A percentile compares a stretch with the other conserved stretches of the same genome.
Evolutionary conservation across 1,284 basidiomycete genomes (phyloP).

Genomic region (Leucoagaricus sp.): DNA sequence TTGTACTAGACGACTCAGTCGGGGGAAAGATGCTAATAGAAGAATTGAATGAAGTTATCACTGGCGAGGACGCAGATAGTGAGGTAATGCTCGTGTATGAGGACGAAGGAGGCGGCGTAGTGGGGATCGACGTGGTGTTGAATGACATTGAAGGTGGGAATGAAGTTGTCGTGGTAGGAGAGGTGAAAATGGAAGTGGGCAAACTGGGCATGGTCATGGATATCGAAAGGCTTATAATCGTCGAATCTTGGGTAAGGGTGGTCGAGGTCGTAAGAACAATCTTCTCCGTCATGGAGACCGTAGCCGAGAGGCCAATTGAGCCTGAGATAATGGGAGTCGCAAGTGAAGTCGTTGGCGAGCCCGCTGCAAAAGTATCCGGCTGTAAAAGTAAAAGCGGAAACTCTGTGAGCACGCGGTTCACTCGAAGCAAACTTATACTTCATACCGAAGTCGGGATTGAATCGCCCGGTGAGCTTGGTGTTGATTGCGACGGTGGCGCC

Average conservation of each 20-base stretch:
- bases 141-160: background rate
- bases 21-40: background rate
- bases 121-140: background rate
- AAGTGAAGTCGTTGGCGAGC: background rate
- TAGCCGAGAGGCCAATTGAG: background rate
- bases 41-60: conserved; percentile 2
- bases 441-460: conserved; percentile 6
- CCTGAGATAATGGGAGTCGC: background rate
- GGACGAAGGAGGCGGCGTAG: background rate
- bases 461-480: background rate
- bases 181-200: background rate
- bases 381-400: background rate
- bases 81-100: background rate
- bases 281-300: background rate
- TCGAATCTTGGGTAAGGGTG: background rate
- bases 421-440: background rate
- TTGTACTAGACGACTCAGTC: background rate
- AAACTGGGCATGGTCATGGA: background rate
- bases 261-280: background rate
- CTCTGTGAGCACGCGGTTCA: background rate
- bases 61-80: background rate
- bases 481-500: background rate
- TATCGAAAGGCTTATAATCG: background rate
- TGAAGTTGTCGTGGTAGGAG: background rate
- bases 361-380: background rate